Percentiles rank a stretch among this genome's conserved stretches.
Evolutionary conservation across 129 eudicot species (phyloP).

Genomic region (Arctium minus): DNA sequence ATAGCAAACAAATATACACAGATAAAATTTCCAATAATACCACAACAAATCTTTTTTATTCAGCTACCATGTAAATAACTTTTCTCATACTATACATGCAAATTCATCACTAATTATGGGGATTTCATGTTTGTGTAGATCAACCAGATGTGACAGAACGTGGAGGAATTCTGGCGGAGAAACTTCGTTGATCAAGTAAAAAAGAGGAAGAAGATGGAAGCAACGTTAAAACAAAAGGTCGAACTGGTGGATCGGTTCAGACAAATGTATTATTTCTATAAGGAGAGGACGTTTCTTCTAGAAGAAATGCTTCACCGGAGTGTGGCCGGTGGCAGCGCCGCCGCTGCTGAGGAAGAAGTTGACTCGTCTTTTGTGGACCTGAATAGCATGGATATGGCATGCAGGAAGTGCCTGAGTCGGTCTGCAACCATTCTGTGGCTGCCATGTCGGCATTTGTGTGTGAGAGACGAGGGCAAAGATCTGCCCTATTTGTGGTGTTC

Average conservation of each 20-base stretch:
- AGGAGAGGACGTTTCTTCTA: constrained; percentile 6
- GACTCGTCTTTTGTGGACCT: constrained; percentile 22
- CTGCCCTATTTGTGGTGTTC: too few relatives aligned
- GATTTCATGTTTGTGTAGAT: background rate
- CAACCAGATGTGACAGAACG: constrained; percentile 1
- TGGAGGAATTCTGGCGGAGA: constrained; percentile 27
- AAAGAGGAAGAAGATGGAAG: constrained; percentile 19
- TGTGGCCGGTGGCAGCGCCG: background rate
- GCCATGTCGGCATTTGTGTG: constrained; percentile 32
- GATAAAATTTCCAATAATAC: too few relatives aligned
- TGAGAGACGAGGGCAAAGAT: constrained; percentile 17
- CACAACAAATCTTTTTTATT: constrained; percentile 19
- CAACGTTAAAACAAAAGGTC: constrained; percentile 15
- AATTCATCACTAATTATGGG: background rate
- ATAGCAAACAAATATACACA: too few relatives aligned
- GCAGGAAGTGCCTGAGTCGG: constrained; percentile 12
- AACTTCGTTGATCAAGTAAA: constrained; percentile 2
- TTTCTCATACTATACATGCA: too few relatives aligned
- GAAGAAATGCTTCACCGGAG: constrained; percentile 13
- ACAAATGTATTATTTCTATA: constrained; percentile 18
- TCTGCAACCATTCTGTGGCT: constrained; percentile 29
- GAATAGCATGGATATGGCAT: constrained; percentile 6
- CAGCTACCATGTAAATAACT: constrained; percentile 5
- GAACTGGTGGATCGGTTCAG: constrained; percentile 9
- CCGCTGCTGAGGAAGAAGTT: constrained; percentile 11